phyloP scores from a whole-genome alignment of 441 rosid genomes.

The Melianthus villosus region DNA sequence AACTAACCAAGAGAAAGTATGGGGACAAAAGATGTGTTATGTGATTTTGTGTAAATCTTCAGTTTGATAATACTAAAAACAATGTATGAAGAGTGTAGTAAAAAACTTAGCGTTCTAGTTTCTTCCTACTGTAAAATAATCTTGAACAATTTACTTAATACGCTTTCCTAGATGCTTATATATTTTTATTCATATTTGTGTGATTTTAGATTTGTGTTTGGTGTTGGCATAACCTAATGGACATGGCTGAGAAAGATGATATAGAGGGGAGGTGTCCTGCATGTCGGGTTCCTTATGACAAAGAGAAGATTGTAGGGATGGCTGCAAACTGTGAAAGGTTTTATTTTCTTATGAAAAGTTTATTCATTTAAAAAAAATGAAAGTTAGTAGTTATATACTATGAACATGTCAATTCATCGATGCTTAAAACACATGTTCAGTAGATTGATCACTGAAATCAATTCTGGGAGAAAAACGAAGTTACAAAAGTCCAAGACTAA shows the following conservation, averaged over 20 bases:
- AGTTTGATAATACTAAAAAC: no score
- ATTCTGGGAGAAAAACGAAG: constrained; percentile 28
- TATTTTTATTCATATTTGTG: not conserved
- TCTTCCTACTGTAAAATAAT: no score
- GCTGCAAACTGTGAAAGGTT: constrained; percentile 37
- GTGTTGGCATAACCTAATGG: constrained; percentile 54
- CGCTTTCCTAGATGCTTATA: no score
- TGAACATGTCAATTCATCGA: constrained; percentile 3
- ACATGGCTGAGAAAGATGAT: constrained; percentile 46
- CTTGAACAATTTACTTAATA: no score
- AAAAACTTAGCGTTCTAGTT: no score
- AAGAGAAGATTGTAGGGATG: constrained; percentile 45
- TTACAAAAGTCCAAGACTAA: constrained; percentile 35
- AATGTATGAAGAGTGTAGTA: no score
- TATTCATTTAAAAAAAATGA: no score
- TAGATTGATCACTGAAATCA: constrained; percentile 36
- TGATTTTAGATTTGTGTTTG: constrained; percentile 40
- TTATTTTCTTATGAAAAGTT: constrained; percentile 4
- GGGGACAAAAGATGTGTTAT: not conserved
- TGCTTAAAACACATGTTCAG: not conserved
- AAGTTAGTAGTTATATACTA: no score
- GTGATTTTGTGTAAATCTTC: not conserved
- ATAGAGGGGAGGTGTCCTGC: constrained; percentile 54
- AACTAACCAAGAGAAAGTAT: no score
- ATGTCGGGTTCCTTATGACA: constrained; percentile 44